A percentile compares a stretch with the other conserved stretches of the same genome.
Conservation (phyloP, 805 yeast genomes). For the Yamadazyma endophytica region DNA sequence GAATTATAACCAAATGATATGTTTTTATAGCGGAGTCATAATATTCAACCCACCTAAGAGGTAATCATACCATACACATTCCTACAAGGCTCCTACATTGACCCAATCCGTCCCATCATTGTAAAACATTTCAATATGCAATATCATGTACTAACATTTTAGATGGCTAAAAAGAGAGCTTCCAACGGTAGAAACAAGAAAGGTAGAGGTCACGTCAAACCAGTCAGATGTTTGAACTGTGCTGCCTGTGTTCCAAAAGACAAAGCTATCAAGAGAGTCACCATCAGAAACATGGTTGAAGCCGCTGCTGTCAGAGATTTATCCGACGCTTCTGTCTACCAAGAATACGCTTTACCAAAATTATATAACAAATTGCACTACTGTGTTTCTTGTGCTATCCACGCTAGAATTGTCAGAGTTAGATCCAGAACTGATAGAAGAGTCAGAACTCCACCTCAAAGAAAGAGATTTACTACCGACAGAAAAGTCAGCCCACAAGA, state of each 20-base stretch:
- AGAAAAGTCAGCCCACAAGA: slow-evolving; percentile 95
- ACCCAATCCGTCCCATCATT: too few relatives aligned
- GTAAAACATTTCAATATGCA: too few relatives aligned
- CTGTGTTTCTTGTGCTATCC: slow-evolving; percentile 99
- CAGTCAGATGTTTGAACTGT: slow-evolving; percentile 99
- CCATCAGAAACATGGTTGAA: slow-evolving; percentile 99
- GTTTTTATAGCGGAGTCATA: too few relatives aligned
- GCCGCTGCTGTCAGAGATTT: slow-evolving; percentile 99
- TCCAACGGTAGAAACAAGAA: slow-evolving; percentile 99
- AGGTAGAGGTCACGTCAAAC: slow-evolving; percentile 99
- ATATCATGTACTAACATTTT: too few relatives aligned
- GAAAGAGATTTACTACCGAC: slow-evolving; percentile 97
- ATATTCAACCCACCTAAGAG: too few relatives aligned
- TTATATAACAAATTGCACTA: slow-evolving; percentile 99
- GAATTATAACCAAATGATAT: too few relatives aligned
- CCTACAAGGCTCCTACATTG: too few relatives aligned
- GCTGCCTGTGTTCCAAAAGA: slow-evolving; percentile 99
- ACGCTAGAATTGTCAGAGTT: slow-evolving; percentile 99
- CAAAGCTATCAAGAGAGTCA: slow-evolving; percentile 99
- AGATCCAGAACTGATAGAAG: slow-evolving; percentile 99
- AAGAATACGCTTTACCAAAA: slow-evolving; percentile 99
- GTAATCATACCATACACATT: too few relatives aligned
- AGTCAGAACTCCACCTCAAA: slow-evolving; percentile 97
- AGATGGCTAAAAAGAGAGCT: slow-evolving; percentile 99
- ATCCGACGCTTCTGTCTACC: slow-evolving; percentile 98